A percentile compares a stretch with the other conserved stretches of the same genome.
phyloP scores from a whole-genome alignment of 2,329 filamentous ascomycete genomes.

The Aureobasidium vineae region DNA sequence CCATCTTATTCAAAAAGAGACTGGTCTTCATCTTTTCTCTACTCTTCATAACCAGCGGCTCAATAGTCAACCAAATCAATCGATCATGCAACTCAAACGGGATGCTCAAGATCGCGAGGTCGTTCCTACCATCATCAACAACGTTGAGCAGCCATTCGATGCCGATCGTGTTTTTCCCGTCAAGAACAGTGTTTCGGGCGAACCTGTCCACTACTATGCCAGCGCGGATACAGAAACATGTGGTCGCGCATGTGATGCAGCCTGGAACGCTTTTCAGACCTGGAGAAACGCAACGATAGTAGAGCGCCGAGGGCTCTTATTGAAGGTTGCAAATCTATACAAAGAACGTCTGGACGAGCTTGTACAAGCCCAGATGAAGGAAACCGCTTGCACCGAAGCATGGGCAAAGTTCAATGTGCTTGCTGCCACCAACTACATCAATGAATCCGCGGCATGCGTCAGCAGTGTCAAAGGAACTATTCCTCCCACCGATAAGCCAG shows the following conservation, averaged over 20 bases:
- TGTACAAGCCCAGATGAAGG: constrained; percentile 34
- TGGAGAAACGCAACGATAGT: constrained; percentile 36
- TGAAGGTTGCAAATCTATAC: constrained; percentile 36
- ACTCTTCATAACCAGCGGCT: too few species aligned
- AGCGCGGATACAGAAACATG: constrained; percentile 31
- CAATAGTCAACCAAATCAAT: too few species aligned
- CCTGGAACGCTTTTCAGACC: constrained; percentile 35
- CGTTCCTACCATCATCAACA: constrained; percentile 37
- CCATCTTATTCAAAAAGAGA: too few species aligned
- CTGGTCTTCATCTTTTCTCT: too few species aligned
- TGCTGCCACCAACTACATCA: constrained; percentile 34
- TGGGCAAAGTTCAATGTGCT: constrained; percentile 40
- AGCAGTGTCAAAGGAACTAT: constrained; percentile 29
- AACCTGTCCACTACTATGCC: constrained; percentile 36
- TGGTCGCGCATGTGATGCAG: constrained; percentile 33
- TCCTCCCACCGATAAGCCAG: background rate
- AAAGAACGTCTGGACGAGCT: constrained; percentile 33
- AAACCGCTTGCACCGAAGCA: constrained; percentile 43
- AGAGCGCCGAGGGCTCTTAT: constrained; percentile 35
- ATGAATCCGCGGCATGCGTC: constrained; percentile 35
- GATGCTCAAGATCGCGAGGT: constrained; percentile 31
- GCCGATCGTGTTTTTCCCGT: constrained; percentile 32
- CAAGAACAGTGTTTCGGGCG: constrained; percentile 30
- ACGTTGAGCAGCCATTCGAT: constrained; percentile 30
- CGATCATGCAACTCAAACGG: constrained; percentile 29